These are phyloP conservation scores for Claviceps pusilla DNA, from an alignment of 2,329 filamentous ascomycete genomes.

Conservation along the genomic window DNA sequence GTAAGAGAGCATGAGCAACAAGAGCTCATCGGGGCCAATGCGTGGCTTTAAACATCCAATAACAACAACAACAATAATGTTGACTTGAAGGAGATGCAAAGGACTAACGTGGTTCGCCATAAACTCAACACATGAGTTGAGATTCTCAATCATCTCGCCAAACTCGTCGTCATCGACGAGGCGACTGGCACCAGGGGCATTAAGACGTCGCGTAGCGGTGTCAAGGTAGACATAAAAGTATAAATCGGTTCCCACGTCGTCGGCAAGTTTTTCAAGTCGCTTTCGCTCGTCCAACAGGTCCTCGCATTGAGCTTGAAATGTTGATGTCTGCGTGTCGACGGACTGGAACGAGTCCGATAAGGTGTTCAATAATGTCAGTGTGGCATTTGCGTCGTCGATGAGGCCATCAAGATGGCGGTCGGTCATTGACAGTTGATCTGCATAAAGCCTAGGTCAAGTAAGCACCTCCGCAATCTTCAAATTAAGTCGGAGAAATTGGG, in stretches of 20 bases:
- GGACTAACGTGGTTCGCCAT: constrained; percentile 67
- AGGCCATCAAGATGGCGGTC: constrained; percentile 70
- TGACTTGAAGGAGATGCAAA: not conserved
- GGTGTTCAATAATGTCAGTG: constrained; percentile 59
- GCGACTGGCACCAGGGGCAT: constrained; percentile 77
- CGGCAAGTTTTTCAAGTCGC: constrained; percentile 61
- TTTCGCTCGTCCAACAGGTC: constrained; percentile 70
- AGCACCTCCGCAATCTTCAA: constrained; percentile 8
- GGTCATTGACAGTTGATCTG: constrained; percentile 66
- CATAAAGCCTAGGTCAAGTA: constrained; percentile 45
- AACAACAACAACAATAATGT: not conserved
- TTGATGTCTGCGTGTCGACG: constrained; percentile 81
- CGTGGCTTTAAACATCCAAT: not conserved
- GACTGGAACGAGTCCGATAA: constrained; percentile 75
- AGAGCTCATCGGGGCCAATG: not conserved
- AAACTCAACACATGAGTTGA: constrained; percentile 84
- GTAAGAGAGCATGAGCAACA: not conserved
- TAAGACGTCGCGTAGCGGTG: constrained; percentile 74
- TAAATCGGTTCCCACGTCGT: constrained; percentile 77
- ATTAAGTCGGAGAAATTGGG: no score
- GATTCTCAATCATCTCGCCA: constrained; percentile 69
- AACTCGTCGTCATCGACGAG: constrained; percentile 76
- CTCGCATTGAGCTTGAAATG: constrained; percentile 85
- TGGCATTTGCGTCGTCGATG: constrained; percentile 59
- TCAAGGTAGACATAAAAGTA: constrained; percentile 92